These are phyloP conservation scores for Didymella sp. DNA, from an alignment of 2,329 filamentous ascomycete genomes.

Conservation along the genomic window DNA sequence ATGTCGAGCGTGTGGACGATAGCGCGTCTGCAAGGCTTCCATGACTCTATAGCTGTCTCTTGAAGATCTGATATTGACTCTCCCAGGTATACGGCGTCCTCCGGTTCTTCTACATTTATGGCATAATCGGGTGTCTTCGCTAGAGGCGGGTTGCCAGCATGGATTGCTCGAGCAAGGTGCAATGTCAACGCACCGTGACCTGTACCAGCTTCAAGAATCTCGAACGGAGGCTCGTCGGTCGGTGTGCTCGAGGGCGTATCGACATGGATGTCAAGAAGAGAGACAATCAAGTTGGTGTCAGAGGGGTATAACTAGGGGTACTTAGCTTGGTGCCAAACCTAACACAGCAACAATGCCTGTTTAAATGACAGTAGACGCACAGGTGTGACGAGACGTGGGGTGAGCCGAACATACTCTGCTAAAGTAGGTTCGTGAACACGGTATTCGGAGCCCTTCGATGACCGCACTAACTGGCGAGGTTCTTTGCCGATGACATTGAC, in stretches of 20 bases:
- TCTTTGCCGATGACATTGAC: constrained; percentile 69
- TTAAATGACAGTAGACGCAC: constrained; percentile 53
- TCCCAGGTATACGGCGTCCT: constrained; percentile 43
- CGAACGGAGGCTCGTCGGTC: constrained; percentile 58
- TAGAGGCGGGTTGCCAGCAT: constrained; percentile 70
- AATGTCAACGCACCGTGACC: constrained; percentile 83
- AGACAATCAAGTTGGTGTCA: constrained; percentile 78
- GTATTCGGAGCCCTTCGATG: constrained; percentile 60
- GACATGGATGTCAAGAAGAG: constrained; percentile 76
- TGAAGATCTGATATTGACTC: constrained; percentile 44
- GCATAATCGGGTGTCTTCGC: constrained; percentile 41
- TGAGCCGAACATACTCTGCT: constrained; percentile 74
- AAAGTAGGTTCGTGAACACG: constrained; percentile 71
- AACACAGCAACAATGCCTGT: not conserved
- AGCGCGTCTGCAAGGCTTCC: constrained; percentile 62
- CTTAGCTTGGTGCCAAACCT: not conserved
- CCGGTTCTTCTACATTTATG: constrained; percentile 30
- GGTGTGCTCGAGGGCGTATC: constrained; percentile 47
- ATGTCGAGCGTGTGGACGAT: constrained; percentile 79
- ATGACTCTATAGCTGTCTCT: constrained; percentile 40
- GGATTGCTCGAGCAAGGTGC: constrained; percentile 76
- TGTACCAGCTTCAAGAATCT: constrained; percentile 84
- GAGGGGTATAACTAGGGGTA: constrained; percentile 71
- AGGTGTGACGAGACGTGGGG: constrained; percentile 75
- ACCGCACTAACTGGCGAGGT: constrained; percentile 65